These are phyloP conservation scores for Capronia coronata DNA, from an alignment of 2,329 filamentous ascomycete species.

Conservation along the genomic window DNA sequence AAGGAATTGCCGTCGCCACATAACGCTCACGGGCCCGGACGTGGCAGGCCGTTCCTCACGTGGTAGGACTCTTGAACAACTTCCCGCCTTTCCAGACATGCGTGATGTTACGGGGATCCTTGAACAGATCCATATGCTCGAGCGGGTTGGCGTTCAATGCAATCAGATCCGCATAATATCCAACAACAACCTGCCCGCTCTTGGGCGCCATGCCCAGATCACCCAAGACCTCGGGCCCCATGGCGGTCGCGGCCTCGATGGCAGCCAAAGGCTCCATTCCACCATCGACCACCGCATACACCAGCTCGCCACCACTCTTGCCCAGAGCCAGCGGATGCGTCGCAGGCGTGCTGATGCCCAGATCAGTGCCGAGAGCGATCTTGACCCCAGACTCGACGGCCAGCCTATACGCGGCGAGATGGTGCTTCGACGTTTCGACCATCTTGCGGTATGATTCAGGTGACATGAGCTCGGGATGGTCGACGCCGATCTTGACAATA, in stretches of 20 bases:
- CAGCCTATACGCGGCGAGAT: conserved; percentile 37
- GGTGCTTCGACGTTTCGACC: conserved; percentile 34
- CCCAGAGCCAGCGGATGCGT: conserved; percentile 34
- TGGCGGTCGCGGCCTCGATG: conserved; percentile 48
- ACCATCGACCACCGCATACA: conserved; percentile 41
- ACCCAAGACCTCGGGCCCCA: conserved; percentile 42
- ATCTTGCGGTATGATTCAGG: conserved; percentile 37
- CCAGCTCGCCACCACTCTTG: conserved; percentile 43
- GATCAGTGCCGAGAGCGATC: conserved; percentile 47
- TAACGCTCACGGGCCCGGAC: too few relatives aligned
- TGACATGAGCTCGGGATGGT: conserved; percentile 33
- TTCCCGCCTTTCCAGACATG: conserved; percentile 38
- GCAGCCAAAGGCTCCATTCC: conserved; percentile 47
- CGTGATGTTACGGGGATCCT: conserved; percentile 37
- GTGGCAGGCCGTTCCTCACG: too few relatives aligned
- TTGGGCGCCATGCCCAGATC: conserved; percentile 39
- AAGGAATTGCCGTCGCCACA: too few relatives aligned
- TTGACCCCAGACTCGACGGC: conserved; percentile 42
- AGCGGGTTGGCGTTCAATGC: conserved; percentile 42
- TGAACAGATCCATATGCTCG: conserved; percentile 40
- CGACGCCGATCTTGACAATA: conserved; percentile 38
- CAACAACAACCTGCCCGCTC: conserved; percentile 41
- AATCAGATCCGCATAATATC: conserved; percentile 47
- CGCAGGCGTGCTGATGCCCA: conserved; percentile 36
- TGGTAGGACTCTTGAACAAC: conserved; percentile 16